Evolutionary conservation across 345 rosid genomes (phyloP).

Genomic region (Moricandia moricandioides): DNA sequence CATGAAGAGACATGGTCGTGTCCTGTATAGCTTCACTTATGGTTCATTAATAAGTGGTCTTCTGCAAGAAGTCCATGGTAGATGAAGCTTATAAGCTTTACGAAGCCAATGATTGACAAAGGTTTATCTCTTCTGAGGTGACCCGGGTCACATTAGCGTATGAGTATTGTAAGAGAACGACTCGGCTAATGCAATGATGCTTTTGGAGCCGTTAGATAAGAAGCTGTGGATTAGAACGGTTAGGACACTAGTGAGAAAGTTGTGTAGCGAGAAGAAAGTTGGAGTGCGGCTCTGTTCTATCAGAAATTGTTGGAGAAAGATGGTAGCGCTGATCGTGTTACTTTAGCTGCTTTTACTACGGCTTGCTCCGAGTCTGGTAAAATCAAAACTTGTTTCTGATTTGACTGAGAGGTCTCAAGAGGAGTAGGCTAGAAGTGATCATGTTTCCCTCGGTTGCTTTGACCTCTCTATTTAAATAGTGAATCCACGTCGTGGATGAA

Average conservation of each 20-base stretch:
- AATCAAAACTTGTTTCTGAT: too few species aligned
- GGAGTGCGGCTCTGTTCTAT: conserved; percentile 80
- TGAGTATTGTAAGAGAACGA: conserved; percentile 75
- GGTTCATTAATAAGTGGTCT: conserved; percentile 85
- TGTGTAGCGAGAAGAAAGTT: conserved; percentile 75
- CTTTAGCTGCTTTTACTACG: background rate
- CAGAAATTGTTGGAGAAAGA: conserved; percentile 64
- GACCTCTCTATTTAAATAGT: too few species aligned
- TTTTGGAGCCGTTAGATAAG: conserved; percentile 72
- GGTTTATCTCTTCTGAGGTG: conserved; percentile 75
- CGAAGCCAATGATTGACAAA: conserved; percentile 65
- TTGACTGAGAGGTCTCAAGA: too few species aligned
- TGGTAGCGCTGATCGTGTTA: conserved; percentile 50
- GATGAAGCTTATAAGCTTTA: conserved; percentile 65
- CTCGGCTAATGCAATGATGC: conserved; percentile 71
- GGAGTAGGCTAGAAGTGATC: too few species aligned
- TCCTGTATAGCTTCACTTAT: conserved; percentile 70
- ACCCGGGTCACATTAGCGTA: conserved; percentile 76
- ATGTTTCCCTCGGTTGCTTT: too few species aligned
- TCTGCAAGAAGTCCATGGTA: conserved; percentile 76
- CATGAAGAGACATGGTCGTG: conserved; percentile 61
- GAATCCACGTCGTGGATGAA: too few species aligned
- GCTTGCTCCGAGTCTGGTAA: too few species aligned
- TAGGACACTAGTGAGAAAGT: conserved; percentile 54
- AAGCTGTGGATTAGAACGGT: conserved; percentile 77